These are phyloP conservation scores for Aspergillus tubingensis DNA, from an alignment of 2,329 filamentous ascomycete species.

Conservation along the genomic window DNA sequence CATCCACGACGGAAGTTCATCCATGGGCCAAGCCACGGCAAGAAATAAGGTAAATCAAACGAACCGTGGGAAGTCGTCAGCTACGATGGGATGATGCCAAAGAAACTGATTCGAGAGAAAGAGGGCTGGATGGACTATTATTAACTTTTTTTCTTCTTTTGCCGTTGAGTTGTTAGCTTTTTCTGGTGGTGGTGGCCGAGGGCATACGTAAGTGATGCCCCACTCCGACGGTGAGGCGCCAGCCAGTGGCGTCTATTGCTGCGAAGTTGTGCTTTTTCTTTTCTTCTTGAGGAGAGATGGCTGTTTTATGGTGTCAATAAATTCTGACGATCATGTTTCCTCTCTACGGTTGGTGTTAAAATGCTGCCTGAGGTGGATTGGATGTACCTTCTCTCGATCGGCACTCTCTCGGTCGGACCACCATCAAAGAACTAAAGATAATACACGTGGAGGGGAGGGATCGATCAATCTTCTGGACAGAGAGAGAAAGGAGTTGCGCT, in stretches of 20 bases:
- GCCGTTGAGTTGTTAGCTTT: background rate
- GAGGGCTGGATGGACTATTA: background rate
- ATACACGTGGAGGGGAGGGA: slow-evolving; percentile 3
- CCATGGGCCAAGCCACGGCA: background rate
- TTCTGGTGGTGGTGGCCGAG: background rate
- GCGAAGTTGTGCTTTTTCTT: background rate
- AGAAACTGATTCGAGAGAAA: too few species aligned
- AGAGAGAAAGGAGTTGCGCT: slow-evolving; percentile 5
- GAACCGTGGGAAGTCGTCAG: slow-evolving; percentile 5
- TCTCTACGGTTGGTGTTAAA: too few species aligned
- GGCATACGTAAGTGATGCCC: slow-evolving; percentile 9
- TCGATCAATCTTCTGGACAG: background rate
- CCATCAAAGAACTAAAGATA: too few species aligned
- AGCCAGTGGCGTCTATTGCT: background rate
- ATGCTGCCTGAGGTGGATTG: too few species aligned
- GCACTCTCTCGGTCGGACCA: too few species aligned
- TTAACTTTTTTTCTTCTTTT: background rate
- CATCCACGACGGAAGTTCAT: background rate
- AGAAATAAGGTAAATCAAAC: slow-evolving; percentile 2
- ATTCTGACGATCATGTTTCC: too few species aligned
- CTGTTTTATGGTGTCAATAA: too few species aligned
- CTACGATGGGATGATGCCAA: background rate
- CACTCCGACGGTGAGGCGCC: background rate
- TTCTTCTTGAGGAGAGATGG: background rate
- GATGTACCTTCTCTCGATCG: too few species aligned